phyloP scores from a whole-genome alignment of 2,329 filamentous ascomycete genomes.

The Rosellinia necatrix region DNA sequence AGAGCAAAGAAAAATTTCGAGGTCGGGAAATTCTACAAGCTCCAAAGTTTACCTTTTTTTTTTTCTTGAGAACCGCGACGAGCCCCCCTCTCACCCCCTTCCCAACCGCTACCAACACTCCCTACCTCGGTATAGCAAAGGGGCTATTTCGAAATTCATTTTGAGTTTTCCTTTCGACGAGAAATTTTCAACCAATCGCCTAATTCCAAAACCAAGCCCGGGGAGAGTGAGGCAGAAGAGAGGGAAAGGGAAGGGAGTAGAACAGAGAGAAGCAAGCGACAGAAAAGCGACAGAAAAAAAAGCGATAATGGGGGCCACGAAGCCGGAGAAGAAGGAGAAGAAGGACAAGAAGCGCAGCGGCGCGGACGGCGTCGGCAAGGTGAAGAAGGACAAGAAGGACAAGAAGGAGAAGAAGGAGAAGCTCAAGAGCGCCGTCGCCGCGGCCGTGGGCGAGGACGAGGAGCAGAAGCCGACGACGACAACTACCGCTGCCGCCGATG shows the following conservation, averaged over 20 bases:
- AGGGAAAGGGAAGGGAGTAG: background rate
- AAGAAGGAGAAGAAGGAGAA: conserved; percentile 73
- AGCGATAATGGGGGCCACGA: conserved; percentile 41
- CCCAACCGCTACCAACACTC: too few species aligned
- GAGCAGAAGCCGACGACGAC: conserved; percentile 2
- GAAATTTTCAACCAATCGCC: too few species aligned
- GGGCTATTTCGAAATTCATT: too few species aligned
- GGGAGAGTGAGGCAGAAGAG: background rate
- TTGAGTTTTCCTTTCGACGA: too few species aligned
- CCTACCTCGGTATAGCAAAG: too few species aligned
- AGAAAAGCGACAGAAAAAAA: background rate
- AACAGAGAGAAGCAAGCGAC: background rate
- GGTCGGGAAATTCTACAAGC: conserved; percentile 18
- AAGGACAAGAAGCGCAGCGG: conserved; percentile 60
- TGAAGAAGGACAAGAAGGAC: conserved; percentile 69
- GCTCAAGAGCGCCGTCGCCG: conserved; percentile 61
- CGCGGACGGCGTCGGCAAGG: conserved; percentile 57
- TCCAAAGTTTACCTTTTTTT: too few species aligned
- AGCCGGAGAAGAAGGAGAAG: conserved; percentile 52
- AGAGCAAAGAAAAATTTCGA: conserved; percentile 37
- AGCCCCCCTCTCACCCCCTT: background rate
- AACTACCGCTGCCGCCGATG: too few species aligned
- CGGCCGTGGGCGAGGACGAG: conserved; percentile 67
- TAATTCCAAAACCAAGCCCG: background rate
- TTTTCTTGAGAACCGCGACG: background rate